Base-by-base conservation (phyloP, 192 early-diverging fungal species). In the Entomortierella chlamydospora region DNA sequence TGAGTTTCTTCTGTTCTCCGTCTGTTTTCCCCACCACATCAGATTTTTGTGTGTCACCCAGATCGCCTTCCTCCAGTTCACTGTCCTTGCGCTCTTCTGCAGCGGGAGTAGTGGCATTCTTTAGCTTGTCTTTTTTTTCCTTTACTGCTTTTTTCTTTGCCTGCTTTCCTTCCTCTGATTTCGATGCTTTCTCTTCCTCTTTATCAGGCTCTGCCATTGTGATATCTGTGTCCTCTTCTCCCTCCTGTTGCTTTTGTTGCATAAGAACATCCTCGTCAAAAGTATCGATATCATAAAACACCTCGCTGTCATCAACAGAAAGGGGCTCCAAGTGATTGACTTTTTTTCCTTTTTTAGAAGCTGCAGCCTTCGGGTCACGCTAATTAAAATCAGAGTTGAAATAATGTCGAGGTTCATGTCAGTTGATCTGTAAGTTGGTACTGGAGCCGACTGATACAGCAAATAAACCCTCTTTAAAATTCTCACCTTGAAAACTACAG, bases 211-310 rank as follows among this genome's bases (percentile, higher is more conserved):
- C 62, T 2, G 34, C 50, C 68, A 65, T 68, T 39, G 55, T 41
- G 18, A 39, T 43, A 39, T 63, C 52, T 5, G 76, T 30, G 26
- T 70, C 56, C n/a, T 13, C 31, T 2, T 71, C 10, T 68, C 65
- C 61, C n/a, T 73, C 57, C 47, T 59, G 83, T 34, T 54, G 82
- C 71, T 55, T 25, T n/a, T 28, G 70, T 50, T 76, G 57, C n/a
- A 30, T 52, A 17, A 74, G 55, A 25, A 56, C 39, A 54, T 89
- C 83, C 56, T 95, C 93, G 47, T 92, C 85, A 84, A 93, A 96
- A 28, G 92, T 93, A 70, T 96, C 96, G 28, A 97, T 83, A 64
- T 88, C 84, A 51, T 93, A 91, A 68, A 87, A 96, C 0, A 85
- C 63, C 7, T 68, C 73, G 50, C 68, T 81, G 30, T 89, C 88